These are phyloP conservation scores for Boletus rubescentipes DNA, from an alignment of 768 basidiomycete genomes.

Conservation along the genomic window DNA sequence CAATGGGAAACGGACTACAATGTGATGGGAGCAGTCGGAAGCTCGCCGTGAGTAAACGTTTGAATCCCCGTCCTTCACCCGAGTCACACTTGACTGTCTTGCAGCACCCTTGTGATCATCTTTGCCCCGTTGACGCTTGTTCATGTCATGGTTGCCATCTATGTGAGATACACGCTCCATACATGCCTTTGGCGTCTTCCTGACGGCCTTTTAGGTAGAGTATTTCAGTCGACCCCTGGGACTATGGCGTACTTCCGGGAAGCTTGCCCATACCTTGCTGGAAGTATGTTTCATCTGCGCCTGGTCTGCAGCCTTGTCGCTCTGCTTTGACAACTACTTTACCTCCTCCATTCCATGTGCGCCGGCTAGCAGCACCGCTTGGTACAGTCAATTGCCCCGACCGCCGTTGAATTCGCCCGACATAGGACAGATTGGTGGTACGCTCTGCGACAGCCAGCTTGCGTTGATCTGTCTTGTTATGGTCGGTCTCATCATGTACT, in stretches of 20 bases:
- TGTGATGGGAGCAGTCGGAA: constrained; percentile 73
- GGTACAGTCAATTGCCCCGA: constrained; percentile 73
- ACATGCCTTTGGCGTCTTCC: constrained; percentile 11
- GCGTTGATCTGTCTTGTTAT: constrained; percentile 77
- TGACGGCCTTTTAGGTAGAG: constrained; percentile 59
- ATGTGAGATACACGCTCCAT: constrained; percentile 50
- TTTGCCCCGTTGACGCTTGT: constrained; percentile 80
- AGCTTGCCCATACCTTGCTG: constrained; percentile 81
- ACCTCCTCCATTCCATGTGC: constrained; percentile 83
- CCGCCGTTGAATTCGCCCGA: constrained; percentile 25
- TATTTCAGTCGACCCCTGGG: constrained; percentile 92
- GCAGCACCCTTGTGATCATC: constrained; percentile 78
- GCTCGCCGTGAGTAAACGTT: constrained; percentile 64
- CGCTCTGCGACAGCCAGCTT: constrained; percentile 73
- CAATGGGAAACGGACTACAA: constrained; percentile 47
- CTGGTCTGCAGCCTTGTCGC: constrained; percentile 89
- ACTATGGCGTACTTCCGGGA: constrained; percentile 86
- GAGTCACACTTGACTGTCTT: background rate
- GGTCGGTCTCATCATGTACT: constrained; percentile 76
- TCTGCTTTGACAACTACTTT: constrained; percentile 91
- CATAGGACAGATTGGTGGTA: constrained; percentile 49
- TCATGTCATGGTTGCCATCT: constrained; percentile 84
- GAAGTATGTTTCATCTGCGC: constrained; percentile 91
- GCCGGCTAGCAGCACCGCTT: constrained; percentile 53
- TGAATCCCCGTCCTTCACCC: background rate